Evolutionary conservation across 352 stramenopile genomes (phyloP), one percentile per base, ranked within the genome.

Genomic region (Saprolegnia parasitica): DNA sequence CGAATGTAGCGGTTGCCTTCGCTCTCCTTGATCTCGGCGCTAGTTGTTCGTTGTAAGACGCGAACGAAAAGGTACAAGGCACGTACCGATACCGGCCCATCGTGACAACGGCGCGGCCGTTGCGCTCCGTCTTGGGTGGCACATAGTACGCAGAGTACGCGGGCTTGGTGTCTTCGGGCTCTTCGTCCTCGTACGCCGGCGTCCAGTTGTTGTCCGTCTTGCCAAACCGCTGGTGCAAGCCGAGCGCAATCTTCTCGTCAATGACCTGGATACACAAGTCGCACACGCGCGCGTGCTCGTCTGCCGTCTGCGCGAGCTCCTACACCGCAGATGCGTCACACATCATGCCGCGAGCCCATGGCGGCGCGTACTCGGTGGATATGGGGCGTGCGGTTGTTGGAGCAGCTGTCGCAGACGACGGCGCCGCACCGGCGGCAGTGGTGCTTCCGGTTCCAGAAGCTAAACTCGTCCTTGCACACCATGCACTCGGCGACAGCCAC

Each of bases 1-100:
- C 86, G 83, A 54, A 95, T 95, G 82, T 93, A 95, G 32, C 86
- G 82, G 63, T 95, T 95, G 70, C 86, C 86, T 76, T 95, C 86
- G 62, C 84, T 93, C 67, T 95, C 86, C 57, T 92, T 95, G 79
- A 95, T 95, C 68, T 95, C 86, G 42, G 86, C 86, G 65, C 86
- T 95, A 50, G 21, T 6, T 15, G 10, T 39, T 57, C n/a, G 46
- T 46, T 20, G 57, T 47, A 60, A 54, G 5, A 32, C 47, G 45
- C 37, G 39, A 21, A 70, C 39, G 26, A 37, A 45, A 54, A 21
- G 47, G 45, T 42, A 39, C 23, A 16, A 37, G 52, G 39, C 15
- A 23, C 71, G 61, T 74, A 92, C 86, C 86, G 82, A 75, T 95
- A 95, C 80, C 82, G 78, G n/a, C 86, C 86, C 55, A 88, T 81